Base-by-base conservation (phyloP, 257 asterid species). In the Plantago elongata region DNA sequence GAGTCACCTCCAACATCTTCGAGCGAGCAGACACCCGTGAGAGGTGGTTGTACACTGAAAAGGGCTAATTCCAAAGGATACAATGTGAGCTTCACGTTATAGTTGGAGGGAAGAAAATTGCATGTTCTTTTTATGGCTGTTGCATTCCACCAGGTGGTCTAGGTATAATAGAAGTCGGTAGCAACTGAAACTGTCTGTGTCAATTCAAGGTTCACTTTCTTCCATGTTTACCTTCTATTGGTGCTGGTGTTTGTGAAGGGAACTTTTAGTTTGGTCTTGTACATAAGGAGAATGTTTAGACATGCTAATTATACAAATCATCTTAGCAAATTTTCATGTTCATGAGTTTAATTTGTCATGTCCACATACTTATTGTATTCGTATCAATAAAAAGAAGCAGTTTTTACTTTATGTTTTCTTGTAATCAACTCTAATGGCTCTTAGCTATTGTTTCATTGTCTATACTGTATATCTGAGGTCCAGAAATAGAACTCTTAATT, bases 11-110 rank as follows among this genome's bases (percentile, higher is more conserved):
- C 75, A 11, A 57, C 77, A 0, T 55, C 65, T 5, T n/a, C 67
- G 9, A 63, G 57, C 42, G 80, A 58, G 17, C 46, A 40, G 38
- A 16, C 47, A 51, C 54, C 54, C 22, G 45, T 9, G 12, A 29
- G 45, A 3, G 65, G 52, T 51, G 65, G 52, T 51, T 48, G 29
- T 5, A 11, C 45, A 12, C 66, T 83, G 40, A 75, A 60, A 68
- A 66, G 86, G 63, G 86, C 86, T 34, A 83, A 80, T 64, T 83
- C 86, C 30, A 80, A 77, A 64, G 86, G 84, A 29, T 63, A 29
- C 72, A 83, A 77, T 48, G 86, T 83, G 55, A 68, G 69, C 16
- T 83, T 80, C 43, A 67, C 49, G n/a, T 71, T 60, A 66, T 57
- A 48, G 64, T 52, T 38, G 43, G 7, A 15, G 42, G 16, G 59